phyloP scores from a whole-genome alignment of 257 asterid genomes.

The Ajuga chamaepitys region DNA sequence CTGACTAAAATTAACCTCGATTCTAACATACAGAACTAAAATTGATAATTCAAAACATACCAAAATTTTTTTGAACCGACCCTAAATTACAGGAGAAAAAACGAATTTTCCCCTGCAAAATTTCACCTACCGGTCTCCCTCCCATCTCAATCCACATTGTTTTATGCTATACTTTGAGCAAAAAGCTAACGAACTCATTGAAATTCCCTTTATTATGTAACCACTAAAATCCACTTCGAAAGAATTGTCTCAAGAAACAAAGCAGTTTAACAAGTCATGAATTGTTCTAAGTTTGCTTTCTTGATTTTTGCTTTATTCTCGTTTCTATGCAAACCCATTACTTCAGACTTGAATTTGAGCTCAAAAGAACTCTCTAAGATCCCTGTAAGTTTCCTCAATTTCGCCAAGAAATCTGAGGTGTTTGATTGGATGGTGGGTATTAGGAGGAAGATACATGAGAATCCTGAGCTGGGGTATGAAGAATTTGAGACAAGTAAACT shows the following conservation, averaged over 20 bases:
- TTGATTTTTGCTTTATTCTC: conserved; percentile 15
- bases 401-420: conserved; percentile 56
- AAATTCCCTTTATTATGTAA: not conserved
- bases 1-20: too few relatives aligned
- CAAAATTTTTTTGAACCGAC: too few relatives aligned
- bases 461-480: conserved; percentile 88
- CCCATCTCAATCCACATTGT: not conserved
- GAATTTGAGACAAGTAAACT: conserved; percentile 94
- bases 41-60: too few relatives aligned
- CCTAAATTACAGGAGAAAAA: too few relatives aligned
- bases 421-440: conserved; percentile 79
- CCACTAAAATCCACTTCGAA: not conserved
- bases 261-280: conserved; percentile 1
- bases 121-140: too few relatives aligned
- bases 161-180: too few relatives aligned
- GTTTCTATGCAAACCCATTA: conserved; percentile 17
- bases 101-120: too few relatives aligned
- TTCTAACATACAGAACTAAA: too few relatives aligned
- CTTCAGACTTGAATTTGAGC: conserved; percentile 16
- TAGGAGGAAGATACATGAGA: conserved; percentile 80
- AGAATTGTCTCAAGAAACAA: not conserved
- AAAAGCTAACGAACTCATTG: not conserved
- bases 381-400: conserved; percentile 47
- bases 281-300: not conserved
- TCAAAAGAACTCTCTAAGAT: conserved; percentile 38